phyloP scores from a whole-genome alignment of 1,139 yeast genomes.

The Nakaseomyces bracarensis region DNA sequence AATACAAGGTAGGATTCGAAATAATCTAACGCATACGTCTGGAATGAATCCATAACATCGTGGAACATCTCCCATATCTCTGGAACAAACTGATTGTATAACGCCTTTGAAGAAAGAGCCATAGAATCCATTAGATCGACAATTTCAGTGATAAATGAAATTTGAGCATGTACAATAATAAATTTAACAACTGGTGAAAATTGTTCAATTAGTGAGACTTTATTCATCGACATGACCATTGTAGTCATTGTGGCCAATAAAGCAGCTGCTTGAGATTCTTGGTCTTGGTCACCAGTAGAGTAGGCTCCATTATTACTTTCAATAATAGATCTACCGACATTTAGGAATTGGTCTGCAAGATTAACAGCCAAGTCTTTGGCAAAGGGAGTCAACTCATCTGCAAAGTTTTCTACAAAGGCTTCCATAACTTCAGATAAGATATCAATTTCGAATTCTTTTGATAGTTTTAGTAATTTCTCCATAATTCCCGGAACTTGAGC shows the following conservation, averaged over 20 bases:
- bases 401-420: constrained; percentile 82
- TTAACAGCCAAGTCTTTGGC: constrained; percentile 78
- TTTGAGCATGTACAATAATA: constrained; percentile 57
- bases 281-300: constrained; percentile 52
- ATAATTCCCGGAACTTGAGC: constrained; percentile 70
- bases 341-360: constrained; percentile 69
- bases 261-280: constrained; percentile 84
- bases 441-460: constrained; percentile 80
- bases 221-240: constrained; percentile 73
- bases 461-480: constrained; percentile 67
- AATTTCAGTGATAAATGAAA: constrained; percentile 70
- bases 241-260: constrained; percentile 82
- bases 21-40: constrained; percentile 50
- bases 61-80: constrained; percentile 34
- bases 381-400: constrained; percentile 85
- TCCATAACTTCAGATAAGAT: constrained; percentile 85
- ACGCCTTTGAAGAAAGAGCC: constrained; percentile 28
- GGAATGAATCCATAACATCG: constrained; percentile 41
- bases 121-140: constrained; percentile 56
- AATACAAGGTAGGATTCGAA: constrained; percentile 71
- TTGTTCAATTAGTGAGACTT: constrained; percentile 62
- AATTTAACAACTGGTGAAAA: constrained; percentile 65
- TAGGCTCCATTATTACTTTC: constrained; percentile 39
- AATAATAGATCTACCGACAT: constrained; percentile 57
- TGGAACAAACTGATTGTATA: constrained; percentile 30